A percentile compares a stretch with the other conserved stretches of the same genome.
These are phyloP conservation scores for Cetraspora pellucida DNA, from an alignment of 192 early-diverging fungal genomes.

Conservation along the genomic window DNA sequence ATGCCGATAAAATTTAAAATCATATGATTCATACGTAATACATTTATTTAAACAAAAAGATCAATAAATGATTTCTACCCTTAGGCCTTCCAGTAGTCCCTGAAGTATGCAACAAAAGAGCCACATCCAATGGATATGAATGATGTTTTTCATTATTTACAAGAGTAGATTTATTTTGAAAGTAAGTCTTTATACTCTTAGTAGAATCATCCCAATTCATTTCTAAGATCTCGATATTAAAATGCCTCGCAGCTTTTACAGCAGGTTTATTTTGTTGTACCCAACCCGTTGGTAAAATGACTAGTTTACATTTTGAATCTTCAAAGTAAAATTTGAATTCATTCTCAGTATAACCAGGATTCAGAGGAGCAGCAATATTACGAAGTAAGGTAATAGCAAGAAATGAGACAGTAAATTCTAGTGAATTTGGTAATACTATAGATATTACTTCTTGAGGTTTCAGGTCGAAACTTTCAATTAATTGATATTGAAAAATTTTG, in stretches of 20 bases:
- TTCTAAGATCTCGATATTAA: conserved; percentile 59
- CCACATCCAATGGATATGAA: conserved; percentile 59
- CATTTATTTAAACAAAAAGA: neutral
- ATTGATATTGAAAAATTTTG: conserved; percentile 35
- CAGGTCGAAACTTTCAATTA: conserved; percentile 28
- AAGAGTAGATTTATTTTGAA: conserved; percentile 1
- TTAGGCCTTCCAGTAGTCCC: conserved; percentile 81
- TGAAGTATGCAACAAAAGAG: conserved; percentile 78
- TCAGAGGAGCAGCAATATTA: conserved; percentile 72
- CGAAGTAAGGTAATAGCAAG: conserved; percentile 64
- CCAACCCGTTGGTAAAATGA: conserved; percentile 65
- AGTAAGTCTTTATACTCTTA: conserved; percentile 29
- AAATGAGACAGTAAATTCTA: conserved; percentile 69
- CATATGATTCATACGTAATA: neutral
- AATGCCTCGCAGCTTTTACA: conserved; percentile 54
- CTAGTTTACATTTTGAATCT: conserved; percentile 61
- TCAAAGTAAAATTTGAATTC: conserved; percentile 79
- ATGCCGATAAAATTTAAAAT: neutral
- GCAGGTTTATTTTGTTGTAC: conserved; percentile 52
- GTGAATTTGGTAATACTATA: conserved; percentile 66
- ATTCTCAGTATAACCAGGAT: conserved; percentile 64
- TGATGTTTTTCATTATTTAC: conserved; percentile 3
- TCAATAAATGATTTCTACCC: conserved; percentile 40
- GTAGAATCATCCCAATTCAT: conserved; percentile 51
- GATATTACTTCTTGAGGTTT: conserved; percentile 44